phyloP scores from a whole-genome alignment of 257 asterid genomes.

The Lithospermum erythrorhizon region DNA sequence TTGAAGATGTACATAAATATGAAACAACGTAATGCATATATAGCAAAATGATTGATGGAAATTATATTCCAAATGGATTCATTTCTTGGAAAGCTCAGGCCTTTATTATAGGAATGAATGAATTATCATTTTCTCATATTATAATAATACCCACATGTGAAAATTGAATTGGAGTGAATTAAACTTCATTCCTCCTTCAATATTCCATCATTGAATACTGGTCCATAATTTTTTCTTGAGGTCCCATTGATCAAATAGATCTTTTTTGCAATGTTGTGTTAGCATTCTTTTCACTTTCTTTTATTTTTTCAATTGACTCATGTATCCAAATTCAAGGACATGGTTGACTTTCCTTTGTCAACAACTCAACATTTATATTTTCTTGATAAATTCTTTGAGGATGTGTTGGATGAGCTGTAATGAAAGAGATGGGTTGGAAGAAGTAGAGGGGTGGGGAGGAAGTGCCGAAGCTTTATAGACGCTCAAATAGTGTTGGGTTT shows the following conservation, averaged over 20 bases:
- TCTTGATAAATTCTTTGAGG: neutral
- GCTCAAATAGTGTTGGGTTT: too few relatives aligned
- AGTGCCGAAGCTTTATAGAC: too few relatives aligned
- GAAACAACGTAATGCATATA: constrained; percentile 1
- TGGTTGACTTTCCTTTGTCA: constrained; percentile 55
- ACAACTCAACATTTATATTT: constrained; percentile 18
- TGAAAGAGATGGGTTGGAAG: constrained; percentile 18
- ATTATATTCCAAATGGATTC: constrained; percentile 7
- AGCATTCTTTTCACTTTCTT: neutral
- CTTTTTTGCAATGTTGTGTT: too few relatives aligned
- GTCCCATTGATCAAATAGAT: neutral
- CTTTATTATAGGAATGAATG: constrained; percentile 1
- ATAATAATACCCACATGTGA: neutral
- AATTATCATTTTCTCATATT: neutral
- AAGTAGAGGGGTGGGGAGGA: too few relatives aligned
- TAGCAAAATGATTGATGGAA: neutral
- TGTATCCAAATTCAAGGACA: constrained; percentile 73
- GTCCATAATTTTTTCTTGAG: neutral
- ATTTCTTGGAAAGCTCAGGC: constrained; percentile 3
- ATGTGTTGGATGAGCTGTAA: constrained; percentile 9
- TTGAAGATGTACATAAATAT: neutral
- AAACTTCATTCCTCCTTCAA: neutral
- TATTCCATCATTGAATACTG: neutral
- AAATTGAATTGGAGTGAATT: neutral
- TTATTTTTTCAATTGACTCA: constrained; percentile 2